Evolutionary conservation across 805 yeast genomes (phyloP).

Genomic region (Geotrichum ghanense): DNA sequence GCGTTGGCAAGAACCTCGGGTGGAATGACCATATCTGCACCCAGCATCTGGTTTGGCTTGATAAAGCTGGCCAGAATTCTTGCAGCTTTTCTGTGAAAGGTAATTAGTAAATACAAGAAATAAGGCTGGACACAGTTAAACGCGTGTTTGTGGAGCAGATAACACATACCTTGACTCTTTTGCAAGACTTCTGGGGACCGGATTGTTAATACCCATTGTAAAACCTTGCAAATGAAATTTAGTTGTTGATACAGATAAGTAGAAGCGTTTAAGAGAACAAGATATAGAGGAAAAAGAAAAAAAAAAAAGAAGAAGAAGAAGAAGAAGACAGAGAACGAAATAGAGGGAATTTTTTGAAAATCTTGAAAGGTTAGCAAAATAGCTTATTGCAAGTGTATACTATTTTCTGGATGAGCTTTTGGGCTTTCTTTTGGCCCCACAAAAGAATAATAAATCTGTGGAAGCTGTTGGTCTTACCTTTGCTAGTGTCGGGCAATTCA

Average conservation of each 20-base stretch:
- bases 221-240: no score
- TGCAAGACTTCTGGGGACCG: conserved; percentile 81
- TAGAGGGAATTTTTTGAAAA: no score
- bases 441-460: no score
- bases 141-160: no score
- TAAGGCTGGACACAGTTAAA: conserved; percentile 1
- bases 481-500: no score
- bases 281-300: not conserved
- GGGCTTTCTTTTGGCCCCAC: no score
- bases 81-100: conserved; percentile 68
- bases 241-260: no score
- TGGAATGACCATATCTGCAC: conserved; percentile 81
- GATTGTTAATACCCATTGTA: conserved; percentile 77
- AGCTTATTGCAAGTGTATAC: no score
- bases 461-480: no score
- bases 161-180: conserved; percentile 70
- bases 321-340: not conserved
- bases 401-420: no score
- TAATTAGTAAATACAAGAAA: not conserved
- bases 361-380: no score
- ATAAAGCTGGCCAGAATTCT: conserved; percentile 79
- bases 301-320: not conserved
- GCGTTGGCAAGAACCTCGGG: conserved; percentile 80
- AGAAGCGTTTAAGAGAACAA: not conserved
- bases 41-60: conserved; percentile 88